Evolutionary conservation across 768 basidiomycete genomes (phyloP), one percentile per base, ranked within the genome.

Genomic region (Tulasnella sp.): DNA sequence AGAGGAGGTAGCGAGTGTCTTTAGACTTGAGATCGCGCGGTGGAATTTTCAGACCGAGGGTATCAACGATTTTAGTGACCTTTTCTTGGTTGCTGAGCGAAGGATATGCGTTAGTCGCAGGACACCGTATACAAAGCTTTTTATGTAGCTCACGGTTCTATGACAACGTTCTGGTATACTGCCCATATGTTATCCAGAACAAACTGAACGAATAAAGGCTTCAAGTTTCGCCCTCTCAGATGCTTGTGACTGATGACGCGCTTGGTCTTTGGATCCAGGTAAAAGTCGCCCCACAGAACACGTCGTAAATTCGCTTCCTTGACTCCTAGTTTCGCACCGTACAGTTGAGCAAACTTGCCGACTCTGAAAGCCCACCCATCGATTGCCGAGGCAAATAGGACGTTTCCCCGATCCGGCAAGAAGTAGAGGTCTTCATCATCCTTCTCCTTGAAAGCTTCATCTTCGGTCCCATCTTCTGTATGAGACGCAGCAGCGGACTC

Each of bases 351-450:
- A 80, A 99, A 99, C 81, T 94, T 94, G 67, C 91, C 90, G 9
- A 98, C 87, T 64, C 97, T 88, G 84, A 99, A 99, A 0, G 96
- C 97, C 97, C 97, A 99, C 4, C 97, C 96, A 79, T 98, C 95
- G 75, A 98, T 89, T 3, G 97, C 97, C 38, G 93, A 95, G 0
- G 96, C 93, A 81, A 99, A 99, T 39, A 99, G 87, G 64, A 99
- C 97, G 81, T 98, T 99, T 25, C 97, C 97, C 72, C 89, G 88
- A 81, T 96, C 94, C 0, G 97, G 97, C 0, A 95, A 93, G 79
- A 99, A 99, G 83, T 99, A 99, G 74, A 99, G 91, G 82, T 96
- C 94, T 82, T 97, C 96, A 80, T 99, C 97, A 81, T 99, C 96
- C 82, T 94, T 94, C 83, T 99, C 97, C 80, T 95, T 90, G 82